Evolutionary conservation across 305 asterid genomes (phyloP), one percentile per base, ranked within the genome.

Genomic region (Withania somnifera): DNA sequence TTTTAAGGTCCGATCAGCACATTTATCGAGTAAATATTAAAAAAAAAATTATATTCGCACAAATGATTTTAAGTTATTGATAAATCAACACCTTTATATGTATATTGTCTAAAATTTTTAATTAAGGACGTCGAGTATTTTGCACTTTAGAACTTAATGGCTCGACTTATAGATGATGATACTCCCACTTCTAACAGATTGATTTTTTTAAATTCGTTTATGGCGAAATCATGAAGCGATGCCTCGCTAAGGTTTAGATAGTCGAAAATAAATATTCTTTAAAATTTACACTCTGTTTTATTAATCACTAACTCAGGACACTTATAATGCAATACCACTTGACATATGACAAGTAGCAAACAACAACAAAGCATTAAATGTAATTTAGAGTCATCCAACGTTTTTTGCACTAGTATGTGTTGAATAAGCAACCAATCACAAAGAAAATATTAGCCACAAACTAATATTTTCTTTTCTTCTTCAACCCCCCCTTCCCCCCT

Each of bases 341-440:
- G 36, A 28, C 7, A 50, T 47, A 73, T 1, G 8, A 24, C 80
- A 50, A 5, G 28, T 50, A 50, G 47, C 45, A 75, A 75, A 6
- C 61, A 75, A 34, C 26, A 64, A 2, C 61, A 50, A 75, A 66
- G 26, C n/a, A 34, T 32, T 26, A 26, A 17, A n/a, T 17, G 24
- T 0, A 34, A 7, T 8, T 32, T 32, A 32, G 17, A 34, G 11
- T 7, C 50, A 73, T 50, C 61, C 45, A 50, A 40, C 26, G 13
- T 50, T 28, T 28, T 75, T 47, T n/a, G 58, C 28, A 50, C 61
- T 75, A 50, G 17, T 9, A 28, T 75, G 61, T 50, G 80, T 45
- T 75, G 61, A 50, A 50, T 45, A 50, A 75, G 45, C 28, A 69
- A 9, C 61, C 28, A 50, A 34, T 75, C 15, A 75, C 80, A 75